phyloP scores from a whole-genome alignment of 345 rosid genomes.

The Syzygium grande region DNA sequence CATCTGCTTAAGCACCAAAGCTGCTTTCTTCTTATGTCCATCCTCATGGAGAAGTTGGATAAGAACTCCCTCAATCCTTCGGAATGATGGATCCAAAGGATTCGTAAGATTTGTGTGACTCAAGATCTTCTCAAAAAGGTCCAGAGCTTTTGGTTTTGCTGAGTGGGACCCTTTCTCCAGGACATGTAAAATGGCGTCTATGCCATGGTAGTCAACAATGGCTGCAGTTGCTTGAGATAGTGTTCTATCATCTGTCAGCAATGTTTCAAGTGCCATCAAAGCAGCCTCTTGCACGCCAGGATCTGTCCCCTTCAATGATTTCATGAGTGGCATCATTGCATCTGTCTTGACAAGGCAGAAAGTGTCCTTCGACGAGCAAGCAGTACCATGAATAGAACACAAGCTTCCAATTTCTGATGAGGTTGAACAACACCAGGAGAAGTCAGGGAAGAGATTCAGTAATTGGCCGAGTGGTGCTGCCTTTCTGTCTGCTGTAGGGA shows the following conservation, averaged over 20 bases:
- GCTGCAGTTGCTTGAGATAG: conserved; percentile 28
- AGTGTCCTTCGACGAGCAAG: conserved; percentile 30
- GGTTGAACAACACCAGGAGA: conserved; percentile 32
- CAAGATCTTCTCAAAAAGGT: conserved; percentile 32
- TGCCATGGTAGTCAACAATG: conserved; percentile 32
- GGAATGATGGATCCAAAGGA: background rate
- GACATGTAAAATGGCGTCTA: conserved; percentile 30
- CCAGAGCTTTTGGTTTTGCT: conserved; percentile 36
- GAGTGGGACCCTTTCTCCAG: conserved; percentile 37
- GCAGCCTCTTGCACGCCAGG: conserved; percentile 40
- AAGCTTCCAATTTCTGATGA: conserved; percentile 5
- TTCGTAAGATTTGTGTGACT: conserved; percentile 10
- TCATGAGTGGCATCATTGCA: conserved; percentile 40
- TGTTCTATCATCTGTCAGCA: conserved; percentile 26
- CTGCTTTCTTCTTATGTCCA: conserved; percentile 30
- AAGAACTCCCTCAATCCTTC: conserved; percentile 35
- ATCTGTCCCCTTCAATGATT: conserved; percentile 26
- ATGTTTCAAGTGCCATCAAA: conserved; percentile 37
- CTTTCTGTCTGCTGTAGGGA: background rate
- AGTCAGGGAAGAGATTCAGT: conserved; percentile 13
- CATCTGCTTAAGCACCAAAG: conserved; percentile 38
- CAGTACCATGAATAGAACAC: conserved; percentile 39
- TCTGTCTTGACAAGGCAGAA: conserved; percentile 50
- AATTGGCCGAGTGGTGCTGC: background rate
- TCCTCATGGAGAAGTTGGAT: conserved; percentile 36